Evolutionary conservation across 169 alveolate species (phyloP).

Genomic region (Plasmodium vinckei): DNA sequence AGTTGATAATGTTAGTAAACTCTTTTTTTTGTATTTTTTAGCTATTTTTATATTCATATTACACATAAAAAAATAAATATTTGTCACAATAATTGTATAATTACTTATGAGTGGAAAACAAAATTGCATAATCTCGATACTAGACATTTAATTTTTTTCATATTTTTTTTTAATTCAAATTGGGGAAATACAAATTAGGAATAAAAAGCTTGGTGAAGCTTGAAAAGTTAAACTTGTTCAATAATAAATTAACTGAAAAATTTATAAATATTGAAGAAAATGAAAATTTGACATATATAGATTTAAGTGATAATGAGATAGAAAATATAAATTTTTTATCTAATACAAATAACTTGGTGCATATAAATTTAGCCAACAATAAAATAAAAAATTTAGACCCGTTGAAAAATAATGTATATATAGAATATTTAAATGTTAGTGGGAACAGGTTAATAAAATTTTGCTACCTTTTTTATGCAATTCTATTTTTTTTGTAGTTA

Average conservation of each 20-base stretch:
- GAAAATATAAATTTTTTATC: constrained; percentile 49
- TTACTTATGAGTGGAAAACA: background rate
- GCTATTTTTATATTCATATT: no score
- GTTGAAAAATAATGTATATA: constrained; percentile 27
- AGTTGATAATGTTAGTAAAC: background rate
- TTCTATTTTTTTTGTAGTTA: background rate
- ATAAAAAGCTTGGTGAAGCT: constrained; percentile 27
- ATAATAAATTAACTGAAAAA: constrained; percentile 46
- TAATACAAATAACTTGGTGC: constrained; percentile 11
- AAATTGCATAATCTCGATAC: no score
- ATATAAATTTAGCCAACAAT: constrained; percentile 55
- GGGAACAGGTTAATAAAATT: constrained; percentile 55
- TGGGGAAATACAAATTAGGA: constrained; percentile 7
- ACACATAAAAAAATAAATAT: background rate
- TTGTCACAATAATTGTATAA: background rate
- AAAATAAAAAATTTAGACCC: constrained; percentile 39
- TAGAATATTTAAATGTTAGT: constrained; percentile 57
- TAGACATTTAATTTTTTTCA: background rate
- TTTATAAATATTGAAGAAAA: constrained; percentile 43
- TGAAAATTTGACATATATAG: constrained; percentile 31
- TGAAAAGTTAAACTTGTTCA: constrained; percentile 55
- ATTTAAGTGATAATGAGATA: constrained; percentile 56
- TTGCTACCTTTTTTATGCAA: background rate
- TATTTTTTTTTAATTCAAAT: background rate
- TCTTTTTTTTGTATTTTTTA: no score